These are phyloP conservation scores for Komagataella pseudopastoris DNA, from an alignment of 805 yeast species.

Conservation along the genomic window DNA sequence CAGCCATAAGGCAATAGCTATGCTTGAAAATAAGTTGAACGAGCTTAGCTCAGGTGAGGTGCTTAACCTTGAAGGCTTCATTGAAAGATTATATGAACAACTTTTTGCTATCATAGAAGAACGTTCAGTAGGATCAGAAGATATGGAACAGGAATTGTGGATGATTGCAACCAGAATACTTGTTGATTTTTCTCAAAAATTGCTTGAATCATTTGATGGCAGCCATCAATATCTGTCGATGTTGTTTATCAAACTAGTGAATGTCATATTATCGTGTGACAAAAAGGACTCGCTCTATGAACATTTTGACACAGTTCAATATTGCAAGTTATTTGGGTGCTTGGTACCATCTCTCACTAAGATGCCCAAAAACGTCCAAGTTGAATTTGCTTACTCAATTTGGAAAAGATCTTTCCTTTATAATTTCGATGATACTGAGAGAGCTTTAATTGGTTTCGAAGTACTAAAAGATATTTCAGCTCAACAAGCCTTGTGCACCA, in stretches of 20 bases:
- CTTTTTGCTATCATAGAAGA: neutral
- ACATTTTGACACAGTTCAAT: neutral
- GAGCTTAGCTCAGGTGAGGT: neutral
- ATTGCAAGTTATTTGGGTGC: neutral
- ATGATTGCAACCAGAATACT: neutral
- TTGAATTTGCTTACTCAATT: constrained; percentile 15
- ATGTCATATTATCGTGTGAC: neutral
- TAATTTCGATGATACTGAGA: constrained; percentile 43
- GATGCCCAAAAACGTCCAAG: neutral
- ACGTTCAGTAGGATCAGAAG: neutral
- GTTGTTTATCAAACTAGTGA: neutral
- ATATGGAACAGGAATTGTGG: neutral
- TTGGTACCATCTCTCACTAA: neutral
- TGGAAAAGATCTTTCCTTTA: constrained; percentile 50
- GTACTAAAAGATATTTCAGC: constrained; percentile 2
- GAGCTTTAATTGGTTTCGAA: neutral
- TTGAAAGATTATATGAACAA: neutral
- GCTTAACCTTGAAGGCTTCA: neutral
- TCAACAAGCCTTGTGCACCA: constrained; percentile 20
- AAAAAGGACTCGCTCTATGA: neutral
- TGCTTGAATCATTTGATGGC: neutral
- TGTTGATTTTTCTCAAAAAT: neutral
- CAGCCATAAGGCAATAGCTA: constrained; percentile 31
- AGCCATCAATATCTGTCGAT: neutral
- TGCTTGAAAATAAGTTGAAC: constrained; percentile 25